Evolutionary conservation across 2,329 filamentous ascomycete species (phyloP).

Genomic region (Amauroascus niger): DNA sequence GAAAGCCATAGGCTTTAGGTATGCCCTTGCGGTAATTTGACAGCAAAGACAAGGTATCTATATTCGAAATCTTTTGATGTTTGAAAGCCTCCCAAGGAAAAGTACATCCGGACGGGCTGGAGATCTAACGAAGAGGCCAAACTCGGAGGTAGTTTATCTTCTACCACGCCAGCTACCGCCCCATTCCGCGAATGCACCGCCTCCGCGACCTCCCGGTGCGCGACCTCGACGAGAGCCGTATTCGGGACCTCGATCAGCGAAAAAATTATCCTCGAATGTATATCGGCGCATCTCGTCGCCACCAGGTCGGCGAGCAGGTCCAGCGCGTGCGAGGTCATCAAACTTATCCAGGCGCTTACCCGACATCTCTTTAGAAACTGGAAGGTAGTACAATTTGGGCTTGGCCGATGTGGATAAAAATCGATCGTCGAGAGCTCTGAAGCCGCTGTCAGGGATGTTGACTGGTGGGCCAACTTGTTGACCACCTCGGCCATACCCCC

Average conservation of each 20-base stretch:
- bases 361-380: constrained; percentile 56
- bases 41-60: not conserved
- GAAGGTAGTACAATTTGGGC: constrained; percentile 56
- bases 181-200: constrained; percentile 23
- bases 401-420: constrained; percentile 53
- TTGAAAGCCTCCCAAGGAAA: not conserved
- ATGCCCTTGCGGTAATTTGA: not conserved
- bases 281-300: constrained; percentile 57
- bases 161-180: constrained; percentile 18
- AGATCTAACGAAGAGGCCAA: not conserved
- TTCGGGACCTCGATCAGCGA: constrained; percentile 65
- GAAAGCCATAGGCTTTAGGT: not conserved
- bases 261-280: constrained; percentile 57
- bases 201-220: constrained; percentile 26
- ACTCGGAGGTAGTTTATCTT: constrained; percentile 2
- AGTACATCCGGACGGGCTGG: not conserved
- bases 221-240: constrained; percentile 39
- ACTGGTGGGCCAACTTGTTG: constrained; percentile 14
- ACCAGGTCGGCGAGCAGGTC: constrained; percentile 29
- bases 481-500: constrained; percentile 21
- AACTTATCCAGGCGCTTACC: constrained; percentile 55
- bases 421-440: constrained; percentile 50
- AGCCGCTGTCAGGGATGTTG: constrained; percentile 32
- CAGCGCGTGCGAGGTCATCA: constrained; percentile 35
- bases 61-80: not conserved